These are phyloP conservation scores for Biancaea sappan DNA, from an alignment of 306 rosid genomes.

Conservation along the genomic window DNA sequence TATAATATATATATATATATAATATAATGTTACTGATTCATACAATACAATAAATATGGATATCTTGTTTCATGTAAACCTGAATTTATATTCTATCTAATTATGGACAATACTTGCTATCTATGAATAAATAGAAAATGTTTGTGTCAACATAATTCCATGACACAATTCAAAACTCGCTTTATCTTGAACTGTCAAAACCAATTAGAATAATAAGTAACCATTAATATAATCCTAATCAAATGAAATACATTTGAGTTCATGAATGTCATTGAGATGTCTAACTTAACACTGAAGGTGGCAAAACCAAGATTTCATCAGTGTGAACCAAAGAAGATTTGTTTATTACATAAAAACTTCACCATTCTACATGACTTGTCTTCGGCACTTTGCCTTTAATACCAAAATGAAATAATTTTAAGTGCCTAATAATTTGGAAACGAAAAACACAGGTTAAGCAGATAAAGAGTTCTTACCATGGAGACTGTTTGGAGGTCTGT, in stretches of 20 bases:
- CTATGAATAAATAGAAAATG: neutral
- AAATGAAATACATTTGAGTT: neutral
- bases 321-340: neutral
- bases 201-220: neutral
- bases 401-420: neutral
- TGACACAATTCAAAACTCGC: slow-evolving; percentile 10
- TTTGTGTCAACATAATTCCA: neutral
- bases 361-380: neutral
- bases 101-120: neutral
- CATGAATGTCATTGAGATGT: neutral
- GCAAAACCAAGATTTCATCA: neutral
- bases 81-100: too few relatives aligned
- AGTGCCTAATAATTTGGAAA: neutral
- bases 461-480: slow-evolving; percentile 66
- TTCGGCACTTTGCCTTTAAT: neutral
- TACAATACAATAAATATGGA: neutral
- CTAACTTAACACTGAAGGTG: neutral
- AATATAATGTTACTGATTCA: neutral
- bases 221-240: neutral
- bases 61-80: neutral
- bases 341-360: neutral
- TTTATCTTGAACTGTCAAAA: neutral
- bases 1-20: neutral
- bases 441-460: neutral
- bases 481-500: slow-evolving; percentile 88